Evolutionary conservation across 345 rosid genomes (phyloP).

Genomic region (Dimocarpus longan): DNA sequence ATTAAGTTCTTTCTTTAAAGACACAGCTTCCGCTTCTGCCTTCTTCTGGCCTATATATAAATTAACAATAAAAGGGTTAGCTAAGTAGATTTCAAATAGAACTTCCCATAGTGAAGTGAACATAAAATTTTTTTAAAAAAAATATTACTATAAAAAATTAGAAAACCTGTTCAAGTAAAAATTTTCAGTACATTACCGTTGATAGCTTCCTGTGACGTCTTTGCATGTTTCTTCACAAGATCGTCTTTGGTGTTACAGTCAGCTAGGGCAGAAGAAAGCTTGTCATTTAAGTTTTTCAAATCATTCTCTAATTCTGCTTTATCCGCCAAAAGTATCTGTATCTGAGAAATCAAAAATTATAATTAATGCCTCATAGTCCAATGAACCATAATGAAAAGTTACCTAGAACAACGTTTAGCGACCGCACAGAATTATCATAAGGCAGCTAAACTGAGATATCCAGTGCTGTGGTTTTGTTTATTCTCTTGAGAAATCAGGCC

Average conservation of each 20-base stretch:
- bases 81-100: constrained; percentile 9
- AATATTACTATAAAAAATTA: not conserved
- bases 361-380: not conserved
- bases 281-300: constrained; percentile 45
- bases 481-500: constrained; percentile 15
- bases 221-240: constrained; percentile 53
- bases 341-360: constrained; percentile 27
- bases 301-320: constrained; percentile 63
- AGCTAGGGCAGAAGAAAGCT: constrained; percentile 56
- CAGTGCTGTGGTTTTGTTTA: not conserved
- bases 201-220: constrained; percentile 56
- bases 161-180: not conserved
- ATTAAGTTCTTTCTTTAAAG: constrained; percentile 59
- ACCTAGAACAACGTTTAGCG: not conserved
- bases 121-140: not conserved
- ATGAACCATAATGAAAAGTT: not conserved
- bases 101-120: not conserved
- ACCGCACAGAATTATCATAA: not conserved
- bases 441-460: not conserved
- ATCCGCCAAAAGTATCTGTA: constrained; percentile 48
- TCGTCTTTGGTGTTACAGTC: constrained; percentile 57
- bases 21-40: constrained; percentile 56
- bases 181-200: constrained; percentile 42
- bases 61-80: constrained; percentile 8
- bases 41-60: constrained; percentile 57